phyloP scores from a whole-genome alignment of 352 stramenopile genomes.

The Globisporangium spinosum region DNA sequence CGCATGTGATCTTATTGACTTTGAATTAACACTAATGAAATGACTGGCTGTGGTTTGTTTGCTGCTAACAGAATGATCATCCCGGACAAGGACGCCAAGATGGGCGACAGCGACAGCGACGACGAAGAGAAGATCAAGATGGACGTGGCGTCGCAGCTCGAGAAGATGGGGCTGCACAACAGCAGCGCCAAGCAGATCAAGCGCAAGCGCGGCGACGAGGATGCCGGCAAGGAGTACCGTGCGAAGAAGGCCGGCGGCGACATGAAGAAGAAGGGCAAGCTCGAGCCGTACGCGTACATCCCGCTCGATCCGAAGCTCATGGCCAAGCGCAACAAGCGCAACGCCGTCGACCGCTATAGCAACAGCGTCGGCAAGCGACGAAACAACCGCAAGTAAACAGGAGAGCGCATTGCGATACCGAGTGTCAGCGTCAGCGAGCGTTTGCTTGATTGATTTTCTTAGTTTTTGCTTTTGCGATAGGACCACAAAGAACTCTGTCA shows the following conservation, averaged over 20 bases:
- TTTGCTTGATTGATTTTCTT: background rate
- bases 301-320: constrained; percentile 95
- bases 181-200: constrained; percentile 28
- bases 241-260: constrained; percentile 95
- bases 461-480: constrained; percentile 6
- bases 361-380: constrained; percentile 76
- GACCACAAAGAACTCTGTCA: background rate
- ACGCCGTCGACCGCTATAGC: constrained; percentile 72
- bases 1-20: background rate
- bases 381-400: constrained; percentile 39
- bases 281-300: constrained; percentile 97
- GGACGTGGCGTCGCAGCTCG: constrained; percentile 73
- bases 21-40: background rate
- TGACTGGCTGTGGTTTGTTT: background rate
- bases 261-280: constrained; percentile 96
- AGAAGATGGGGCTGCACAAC: constrained; percentile 79
- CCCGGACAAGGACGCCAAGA: constrained; percentile 46
- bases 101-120: constrained; percentile 48
- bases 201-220: constrained; percentile 65
- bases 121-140: constrained; percentile 82
- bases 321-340: constrained; percentile 86
- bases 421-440: background rate
- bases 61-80: constrained; percentile 61
- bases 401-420: background rate
- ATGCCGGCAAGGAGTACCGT: constrained; percentile 89